Percentiles rank a stretch among this genome's conserved stretches.
Evolutionary conservation across 805 yeast species (phyloP).

Genomic region (Yamadazyma scolyti): DNA sequence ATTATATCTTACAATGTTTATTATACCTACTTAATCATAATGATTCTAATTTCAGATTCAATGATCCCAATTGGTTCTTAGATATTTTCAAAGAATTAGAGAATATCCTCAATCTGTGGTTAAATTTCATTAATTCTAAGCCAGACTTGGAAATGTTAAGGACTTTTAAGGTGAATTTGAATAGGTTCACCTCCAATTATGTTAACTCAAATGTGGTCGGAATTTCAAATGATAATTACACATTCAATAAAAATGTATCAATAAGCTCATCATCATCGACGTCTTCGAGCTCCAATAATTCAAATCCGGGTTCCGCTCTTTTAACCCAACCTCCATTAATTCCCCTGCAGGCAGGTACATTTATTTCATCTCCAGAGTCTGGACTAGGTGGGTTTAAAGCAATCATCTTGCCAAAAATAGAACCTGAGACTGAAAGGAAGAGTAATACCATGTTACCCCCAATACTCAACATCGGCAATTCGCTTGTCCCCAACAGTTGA

Average conservation of each 20-base stretch:
- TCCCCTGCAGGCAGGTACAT: too few species aligned
- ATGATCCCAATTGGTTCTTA: slow-evolving; percentile 6
- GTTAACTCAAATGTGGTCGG: slow-evolving; percentile 1
- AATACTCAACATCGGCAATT: too few species aligned
- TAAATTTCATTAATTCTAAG: slow-evolving; percentile 6
- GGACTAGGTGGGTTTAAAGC: too few species aligned
- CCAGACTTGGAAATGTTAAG: slow-evolving; percentile 2
- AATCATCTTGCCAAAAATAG: too few species aligned
- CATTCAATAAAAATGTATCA: slow-evolving; percentile 2
- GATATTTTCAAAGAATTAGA: slow-evolving; percentile 8
- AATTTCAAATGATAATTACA: slow-evolving; percentile 3
- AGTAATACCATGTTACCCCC: too few species aligned
- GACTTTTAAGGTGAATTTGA: slow-evolving; percentile 7
- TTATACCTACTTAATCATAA: slow-evolving; percentile 17
- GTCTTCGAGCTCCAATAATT: too few species aligned
- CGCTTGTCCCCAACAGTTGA: too few species aligned
- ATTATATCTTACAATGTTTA: slow-evolving; percentile 25
- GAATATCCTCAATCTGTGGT: slow-evolving; percentile 9
- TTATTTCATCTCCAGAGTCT: background rate
- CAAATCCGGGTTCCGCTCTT: background rate
- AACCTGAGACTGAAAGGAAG: too few species aligned
- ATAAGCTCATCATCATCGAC: slow-evolving; percentile 1
- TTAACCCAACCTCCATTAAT: too few species aligned
- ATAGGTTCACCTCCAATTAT: slow-evolving; percentile 4
- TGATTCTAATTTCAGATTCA: slow-evolving; percentile 8